A percentile compares a stretch with the other conserved stretches of the same genome.
These are phyloP conservation scores for Cryphonectria parasitica DNA, from an alignment of 2,329 filamentous ascomycete genomes.

Conservation along the genomic window DNA sequence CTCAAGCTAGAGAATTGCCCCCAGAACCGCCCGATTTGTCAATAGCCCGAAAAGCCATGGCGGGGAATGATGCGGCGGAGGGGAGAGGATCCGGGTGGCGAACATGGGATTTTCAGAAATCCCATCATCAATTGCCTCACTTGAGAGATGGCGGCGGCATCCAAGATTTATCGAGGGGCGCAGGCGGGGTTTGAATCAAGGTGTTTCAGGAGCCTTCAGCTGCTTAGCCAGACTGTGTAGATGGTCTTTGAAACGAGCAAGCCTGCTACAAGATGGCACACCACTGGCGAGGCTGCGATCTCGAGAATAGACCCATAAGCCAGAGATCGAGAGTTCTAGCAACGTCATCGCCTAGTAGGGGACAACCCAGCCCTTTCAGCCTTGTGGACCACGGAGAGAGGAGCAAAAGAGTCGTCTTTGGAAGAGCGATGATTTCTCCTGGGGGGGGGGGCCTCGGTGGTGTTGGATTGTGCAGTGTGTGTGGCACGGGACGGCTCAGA, in stretches of 20 bases:
- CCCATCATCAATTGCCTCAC: conserved; percentile 3
- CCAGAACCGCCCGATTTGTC: not conserved
- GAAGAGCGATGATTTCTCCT: not conserved
- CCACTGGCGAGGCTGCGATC: conserved; percentile 7
- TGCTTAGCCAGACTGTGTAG: not conserved
- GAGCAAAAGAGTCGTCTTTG: not conserved
- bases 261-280: not conserved
- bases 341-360: conserved; percentile 11
- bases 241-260: not conserved
- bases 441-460: too few relatives aligned
- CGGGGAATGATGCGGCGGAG: not conserved
- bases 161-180: not conserved
- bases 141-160: not conserved
- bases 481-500: not conserved
- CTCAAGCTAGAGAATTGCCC: not conserved
- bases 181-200: not conserved
- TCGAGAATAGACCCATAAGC: too few relatives aligned
- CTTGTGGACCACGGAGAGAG: not conserved
- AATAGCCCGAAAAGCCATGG: not conserved
- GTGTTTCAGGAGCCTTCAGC: not conserved
- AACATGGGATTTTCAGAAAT: not conserved
- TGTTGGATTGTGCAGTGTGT: too few relatives aligned
- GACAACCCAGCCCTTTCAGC: not conserved
- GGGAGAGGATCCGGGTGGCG: not conserved
- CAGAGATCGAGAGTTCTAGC: not conserved